Evolutionary conservation across 148 eudicot species (phyloP), one percentile per base, ranked within the genome.

Genomic region (Beta vulgaris): DNA sequence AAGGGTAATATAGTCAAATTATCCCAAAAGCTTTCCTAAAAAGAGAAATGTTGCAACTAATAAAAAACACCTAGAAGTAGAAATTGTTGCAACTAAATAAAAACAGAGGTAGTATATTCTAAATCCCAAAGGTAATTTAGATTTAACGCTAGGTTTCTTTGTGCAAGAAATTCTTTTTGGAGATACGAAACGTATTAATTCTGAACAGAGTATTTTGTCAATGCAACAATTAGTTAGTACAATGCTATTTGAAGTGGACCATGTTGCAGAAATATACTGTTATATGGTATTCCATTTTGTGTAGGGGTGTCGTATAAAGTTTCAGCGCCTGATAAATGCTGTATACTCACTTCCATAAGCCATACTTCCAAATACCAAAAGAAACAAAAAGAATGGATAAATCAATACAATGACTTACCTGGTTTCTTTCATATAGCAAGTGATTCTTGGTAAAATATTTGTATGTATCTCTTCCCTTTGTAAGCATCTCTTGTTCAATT

Each of bases 391-490:
- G 7, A 63, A 46, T 26, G 19, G 51, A 58, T n/a, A 68, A 13
- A 19, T 21, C 49, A 59, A 36, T 28, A 65, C 8, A 68, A 40
- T 53, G 8, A 16, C 74, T 51, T 82, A 96, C 99, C 99, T 91
- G 99, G 88, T 96, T 96, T 43, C 97, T 86, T 81, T 96, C 99
- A 83, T 96, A 96, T 76, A 96, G 92, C 99, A 96, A 92, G 85
- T 96, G 98, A 78, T 96, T 96, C 84, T 96, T 96, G 69, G 98
- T 89, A 81, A 96, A 90, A 73, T 92, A 92, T 79, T 96, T 96
- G 84, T 91, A 91, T 39, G 98, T 88, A 80, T 96, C 99, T 60
- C 88, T 86, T 76, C 99, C 99, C 87, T 96, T 92, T 48, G 91
- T 97, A 79, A 96, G 97, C 99, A 96, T 87, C 44, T 72, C 85